Base-by-base conservation (phyloP, 208 protist genomes). In the Balamuthia mandrillaris region DNA sequence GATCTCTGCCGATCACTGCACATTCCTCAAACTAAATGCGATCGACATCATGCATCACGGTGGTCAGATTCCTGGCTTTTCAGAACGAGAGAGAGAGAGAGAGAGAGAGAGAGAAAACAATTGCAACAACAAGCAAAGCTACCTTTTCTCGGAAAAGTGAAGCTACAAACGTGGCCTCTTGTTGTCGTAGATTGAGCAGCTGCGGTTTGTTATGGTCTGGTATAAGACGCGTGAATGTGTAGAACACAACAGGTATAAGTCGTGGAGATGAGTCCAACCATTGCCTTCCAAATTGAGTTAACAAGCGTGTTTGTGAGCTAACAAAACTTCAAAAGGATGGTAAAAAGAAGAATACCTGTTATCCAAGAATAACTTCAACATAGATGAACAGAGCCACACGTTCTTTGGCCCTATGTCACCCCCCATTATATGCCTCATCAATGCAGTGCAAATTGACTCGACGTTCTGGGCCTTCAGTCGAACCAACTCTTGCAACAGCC, bases 181-280 rank as follows among this genome's bases (percentile, higher is more conserved):
- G 5, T 27, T 87, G 75, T 65, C 75, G 86, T 3, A 91, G 56
- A 9, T 51, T 21, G 39, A 33, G 29, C 24, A 86, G 61, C 37
- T 41, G 5, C 18, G 81, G 77, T 58, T 56, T 41, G 14, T 82
- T 82, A 7, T 93, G 89, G 63, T 93, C 91, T 27, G 84, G 60
- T 52, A 93, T 82, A 27, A 93, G 65, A 44, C 89, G 42, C 4
- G 88, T 54, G 77, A 77, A 92, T 3, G 84, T 92, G 58, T 91
- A 93, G 24, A 90, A 41, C 18, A 68, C 72, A 14, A 70, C 42
- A 37, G 84, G 54, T 18, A 92, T 86, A n/a, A 92, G 85, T 12
- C 61, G 49, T 42, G 77, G 42, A 58, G 81, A 74, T 33, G 72
- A 9, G 31, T 88, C 86, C 41, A 91, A 49, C 87, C 88, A 92